These are phyloP conservation scores for Lentinus polychrous DNA, from an alignment of 1,284 basidiomycete species.

Conservation along the genomic window DNA sequence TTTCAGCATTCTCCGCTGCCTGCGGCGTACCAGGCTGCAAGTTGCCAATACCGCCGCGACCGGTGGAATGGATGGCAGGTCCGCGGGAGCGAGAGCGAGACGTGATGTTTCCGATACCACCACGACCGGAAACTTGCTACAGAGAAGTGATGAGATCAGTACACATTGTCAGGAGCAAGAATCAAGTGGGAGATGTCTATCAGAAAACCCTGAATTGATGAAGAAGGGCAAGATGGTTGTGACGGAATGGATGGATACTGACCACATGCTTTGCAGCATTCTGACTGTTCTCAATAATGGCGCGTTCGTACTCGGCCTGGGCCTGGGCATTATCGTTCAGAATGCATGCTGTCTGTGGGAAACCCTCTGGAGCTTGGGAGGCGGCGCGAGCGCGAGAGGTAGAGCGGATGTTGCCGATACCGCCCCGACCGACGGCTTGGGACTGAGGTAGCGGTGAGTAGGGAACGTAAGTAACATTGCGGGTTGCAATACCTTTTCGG, in stretches of 20 bases:
- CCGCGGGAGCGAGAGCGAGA: constrained; percentile 29
- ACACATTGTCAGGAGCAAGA: background rate
- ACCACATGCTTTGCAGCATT: constrained; percentile 31
- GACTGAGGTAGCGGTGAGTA: constrained; percentile 28
- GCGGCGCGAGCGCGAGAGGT: constrained; percentile 51
- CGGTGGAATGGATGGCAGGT: constrained; percentile 37
- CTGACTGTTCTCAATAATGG: constrained; percentile 35
- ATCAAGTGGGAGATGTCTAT: background rate
- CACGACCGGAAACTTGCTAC: constrained; percentile 53
- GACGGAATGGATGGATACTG: constrained; percentile 15
- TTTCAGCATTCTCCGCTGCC: constrained; percentile 20
- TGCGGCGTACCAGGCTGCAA: constrained; percentile 30
- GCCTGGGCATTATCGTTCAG: constrained; percentile 18
- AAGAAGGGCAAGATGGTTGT: constrained; percentile 1
- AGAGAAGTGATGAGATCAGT: constrained; percentile 1
- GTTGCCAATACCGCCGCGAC: constrained; percentile 68
- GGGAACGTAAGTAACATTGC: constrained; percentile 1
- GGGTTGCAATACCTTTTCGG: constrained; percentile 24
- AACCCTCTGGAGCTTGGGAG: constrained; percentile 15
- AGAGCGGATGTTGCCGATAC: constrained; percentile 72
- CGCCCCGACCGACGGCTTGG: constrained; percentile 56
- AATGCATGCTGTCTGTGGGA: constrained; percentile 27
- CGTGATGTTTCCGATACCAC: constrained; percentile 52
- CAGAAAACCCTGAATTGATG: background rate
- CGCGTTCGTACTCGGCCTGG: constrained; percentile 34